Base-by-base conservation (phyloP, 495 filamentous ascomycete genomes). In the Monascus purpureus region DNA sequence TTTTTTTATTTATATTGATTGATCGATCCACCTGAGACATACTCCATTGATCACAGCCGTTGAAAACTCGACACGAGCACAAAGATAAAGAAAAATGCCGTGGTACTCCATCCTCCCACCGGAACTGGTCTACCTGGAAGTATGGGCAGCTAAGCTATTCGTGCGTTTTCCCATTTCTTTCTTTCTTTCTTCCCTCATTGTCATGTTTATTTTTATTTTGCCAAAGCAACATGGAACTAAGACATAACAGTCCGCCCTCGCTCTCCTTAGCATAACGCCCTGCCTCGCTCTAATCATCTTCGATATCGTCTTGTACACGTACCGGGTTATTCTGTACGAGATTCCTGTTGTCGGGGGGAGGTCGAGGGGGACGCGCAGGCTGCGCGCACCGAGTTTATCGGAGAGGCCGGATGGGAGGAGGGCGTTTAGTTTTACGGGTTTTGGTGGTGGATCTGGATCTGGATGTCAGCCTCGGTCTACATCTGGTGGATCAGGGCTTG, bases 251-350 rank as follows among this genome's bases (percentile, higher is more conserved):
- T 44, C 83, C 11, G 40, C 84, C 29, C 64, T 82, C 30, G 75
- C 67, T 17, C 42, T 75, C 18, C 42, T 82, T 16, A 74, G 68
- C 4, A 72, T 85, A 34, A 62, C 67, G 8, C 80, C 80, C 3
- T 84, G 79, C 76, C 46, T 67, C 1, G 46, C 71, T 1, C 49
- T 83, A 19, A 47, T 86, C 31, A 29, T 79, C 32, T 80, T 82
- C 53, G 80, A 86, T 42, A 49, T 77, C 13, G 40, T 68, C 16
- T 60, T 83, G 12, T 86, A 81, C 43, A 31, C 77, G 17, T 72
- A 67, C 45, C 73, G 77, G 18, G 57, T 68, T 16, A 39, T 66
- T 5, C 52, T 59, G 18, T 74, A 74, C 50, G 66, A 79, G 33
- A 44, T 80, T 1, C 78, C 78, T 1, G 48, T 61, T 25, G 38